Conservation (phyloP, 2,329 filamentous ascomycete species). For the Hymenoscyphus occultus region DNA sequence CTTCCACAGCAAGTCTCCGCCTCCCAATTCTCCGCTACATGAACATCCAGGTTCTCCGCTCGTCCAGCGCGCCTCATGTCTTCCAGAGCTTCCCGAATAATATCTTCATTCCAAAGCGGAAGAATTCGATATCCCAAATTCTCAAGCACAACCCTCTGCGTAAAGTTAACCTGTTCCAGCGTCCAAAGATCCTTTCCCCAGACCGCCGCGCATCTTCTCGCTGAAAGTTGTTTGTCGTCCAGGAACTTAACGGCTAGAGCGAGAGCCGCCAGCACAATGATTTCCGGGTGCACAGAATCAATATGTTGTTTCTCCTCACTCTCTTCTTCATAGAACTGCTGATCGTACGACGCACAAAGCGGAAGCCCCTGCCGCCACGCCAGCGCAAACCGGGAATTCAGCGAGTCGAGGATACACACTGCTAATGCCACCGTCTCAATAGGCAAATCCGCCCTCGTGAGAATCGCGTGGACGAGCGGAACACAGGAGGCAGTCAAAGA, state of each 20-base stretch:
- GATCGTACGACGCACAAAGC: conserved; percentile 39
- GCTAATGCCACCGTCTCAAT: conserved; percentile 62
- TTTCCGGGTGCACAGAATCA: conserved; percentile 58
- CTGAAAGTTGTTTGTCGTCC: conserved; percentile 55
- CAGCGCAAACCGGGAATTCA: conserved; percentile 60
- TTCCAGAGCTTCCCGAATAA: conserved; percentile 56
- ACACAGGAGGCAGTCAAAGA: conserved; percentile 59
- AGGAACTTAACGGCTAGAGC: conserved; percentile 65
- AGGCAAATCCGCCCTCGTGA: conserved; percentile 55
- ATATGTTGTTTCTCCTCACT: conserved; percentile 47
- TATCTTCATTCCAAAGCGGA: conserved; percentile 54
- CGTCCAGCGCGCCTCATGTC: conserved; percentile 60
- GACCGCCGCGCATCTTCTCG: conserved; percentile 49
- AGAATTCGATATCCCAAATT: conserved; percentile 61
- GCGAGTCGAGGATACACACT: conserved; percentile 64
- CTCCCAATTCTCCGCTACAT: too few species aligned
- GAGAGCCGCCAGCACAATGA: conserved; percentile 61
- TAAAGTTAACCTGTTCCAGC: conserved; percentile 59
- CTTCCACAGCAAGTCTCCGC: background rate
- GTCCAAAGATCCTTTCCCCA: conserved; percentile 59
- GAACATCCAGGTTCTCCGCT: background rate
- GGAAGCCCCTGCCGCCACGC: conserved; percentile 61
- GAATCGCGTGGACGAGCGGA: conserved; percentile 57
- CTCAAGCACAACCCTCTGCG: conserved; percentile 63
- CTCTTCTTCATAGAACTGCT: conserved; percentile 25